Evolutionary conservation across 2,329 filamentous ascomycete genomes (phyloP), one percentile per base, ranked within the genome.

Genomic region (Ophiocordyceps camponoti-floridani): DNA sequence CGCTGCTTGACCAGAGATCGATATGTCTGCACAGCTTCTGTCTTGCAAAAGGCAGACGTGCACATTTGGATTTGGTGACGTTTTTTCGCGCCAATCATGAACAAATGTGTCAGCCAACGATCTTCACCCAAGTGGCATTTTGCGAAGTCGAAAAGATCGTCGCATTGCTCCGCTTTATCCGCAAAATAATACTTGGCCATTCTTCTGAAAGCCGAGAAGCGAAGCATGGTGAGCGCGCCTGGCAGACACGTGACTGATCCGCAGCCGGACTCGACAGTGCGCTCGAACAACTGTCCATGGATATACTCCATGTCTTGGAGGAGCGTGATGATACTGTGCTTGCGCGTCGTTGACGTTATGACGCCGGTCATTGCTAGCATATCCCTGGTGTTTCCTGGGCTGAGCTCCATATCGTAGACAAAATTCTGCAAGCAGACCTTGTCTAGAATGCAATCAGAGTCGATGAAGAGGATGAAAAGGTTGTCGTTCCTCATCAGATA

Each of bases 131-230:
- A 65, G 64, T 96, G 88, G 55, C 84, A 88, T 65, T 96, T 96
- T 46, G 85, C 87, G 58, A 89, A 96, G 59, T 98, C 89, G 57
- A 98, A 98, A 12, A 96, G 70, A 60, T 96, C 89, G 48, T 94
- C 85, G 56, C 87, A 94, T 57, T 94, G 84, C 61, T 94, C 89
- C 4, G 87, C 86, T 61, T 94, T 94, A 63, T 95, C 89, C 37
- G 88, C 87, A 61, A 98, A 98, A 64, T 98, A 96, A 64, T 94
- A 94, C 58, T 93, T 94, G 56, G 89, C 86, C 87, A 98, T 95
- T 56, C 84, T 82, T 47, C 88, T 76, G 64, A 98, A 96, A 5
- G 91, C 91, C 2, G 89, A 95, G 64, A 95, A 94, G 44, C 91
- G 84, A 45, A 98, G 68, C 67, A 95, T 94, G 1, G 89, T 96